These are phyloP conservation scores for Fusarium denticulatum DNA, from an alignment of 2,329 filamentous ascomycete species.

Conservation along the genomic window DNA sequence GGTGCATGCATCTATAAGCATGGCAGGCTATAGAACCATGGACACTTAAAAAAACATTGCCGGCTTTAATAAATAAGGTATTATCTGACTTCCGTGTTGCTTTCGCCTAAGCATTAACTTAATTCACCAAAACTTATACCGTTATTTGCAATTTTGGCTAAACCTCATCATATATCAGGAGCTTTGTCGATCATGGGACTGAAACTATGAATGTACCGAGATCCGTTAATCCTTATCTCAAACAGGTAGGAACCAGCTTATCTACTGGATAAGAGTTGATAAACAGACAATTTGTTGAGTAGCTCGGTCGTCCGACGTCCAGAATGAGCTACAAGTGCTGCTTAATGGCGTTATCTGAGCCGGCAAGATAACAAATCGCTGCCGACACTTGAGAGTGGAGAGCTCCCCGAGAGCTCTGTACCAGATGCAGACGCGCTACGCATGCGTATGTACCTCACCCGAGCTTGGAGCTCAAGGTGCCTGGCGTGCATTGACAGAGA, in stretches of 20 bases:
- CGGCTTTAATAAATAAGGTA: background rate
- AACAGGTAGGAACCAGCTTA: constrained; percentile 8
- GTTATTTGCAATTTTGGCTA: background rate
- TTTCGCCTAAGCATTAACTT: background rate
- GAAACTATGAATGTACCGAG: constrained; percentile 20
- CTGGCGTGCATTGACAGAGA: constrained; percentile 15
- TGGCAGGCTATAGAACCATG: background rate
- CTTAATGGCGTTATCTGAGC: constrained; percentile 44
- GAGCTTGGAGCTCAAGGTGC: constrained; percentile 17
- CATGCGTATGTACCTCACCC: constrained; percentile 23
- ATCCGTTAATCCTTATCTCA: constrained; percentile 9
- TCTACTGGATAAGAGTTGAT: constrained; percentile 11
- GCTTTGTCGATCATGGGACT: constrained; percentile 2
- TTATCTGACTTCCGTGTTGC: background rate
- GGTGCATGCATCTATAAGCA: background rate
- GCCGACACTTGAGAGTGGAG: constrained; percentile 19
- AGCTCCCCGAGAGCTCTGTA: constrained; percentile 21
- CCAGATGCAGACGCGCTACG: constrained; percentile 13
- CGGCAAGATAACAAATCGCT: constrained; percentile 35
- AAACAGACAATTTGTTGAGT: constrained; percentile 11
- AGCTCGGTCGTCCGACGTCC: background rate
- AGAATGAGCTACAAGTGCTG: constrained; percentile 38
- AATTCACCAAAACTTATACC: background rate
- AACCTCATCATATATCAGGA: background rate
- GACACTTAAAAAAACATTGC: background rate